These are phyloP conservation scores for Verbascum thapsus DNA, from an alignment of 257 asterid genomes.

Conservation along the genomic window DNA sequence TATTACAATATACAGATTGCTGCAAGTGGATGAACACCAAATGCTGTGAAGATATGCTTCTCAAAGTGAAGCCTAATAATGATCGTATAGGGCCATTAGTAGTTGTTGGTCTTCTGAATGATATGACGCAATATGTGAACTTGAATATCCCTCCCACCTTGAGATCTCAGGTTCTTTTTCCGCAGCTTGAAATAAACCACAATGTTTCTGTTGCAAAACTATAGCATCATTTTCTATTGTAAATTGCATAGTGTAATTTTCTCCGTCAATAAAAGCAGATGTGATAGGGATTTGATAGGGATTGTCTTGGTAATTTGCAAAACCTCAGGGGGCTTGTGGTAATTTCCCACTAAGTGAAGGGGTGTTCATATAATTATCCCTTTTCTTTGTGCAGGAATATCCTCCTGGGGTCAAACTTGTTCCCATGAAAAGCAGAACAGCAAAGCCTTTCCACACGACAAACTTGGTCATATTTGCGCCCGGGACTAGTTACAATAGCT, in stretches of 20 bases:
- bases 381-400: slow-evolving; percentile 62
- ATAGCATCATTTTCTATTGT: slow-evolving; percentile 20
- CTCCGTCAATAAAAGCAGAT: no score
- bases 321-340: no score
- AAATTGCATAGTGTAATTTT: no score
- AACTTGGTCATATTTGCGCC: slow-evolving; percentile 75
- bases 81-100: slow-evolving; percentile 80
- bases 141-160: slow-evolving; percentile 56
- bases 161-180: slow-evolving; percentile 62
- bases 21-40: slow-evolving; percentile 75
- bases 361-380: background rate
- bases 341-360: no score
- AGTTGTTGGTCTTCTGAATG: slow-evolving; percentile 67
- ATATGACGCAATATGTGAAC: slow-evolving; percentile 38
- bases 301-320: no score
- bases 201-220: background rate
- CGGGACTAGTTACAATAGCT: slow-evolving; percentile 30
- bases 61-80: slow-evolving; percentile 55
- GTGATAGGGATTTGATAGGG: no score
- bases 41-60: slow-evolving; percentile 56
- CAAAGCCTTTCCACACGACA: slow-evolving; percentile 80
- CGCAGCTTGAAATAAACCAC: background rate
- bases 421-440: slow-evolving; percentile 91
- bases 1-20: slow-evolving; percentile 44
- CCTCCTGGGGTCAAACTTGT: slow-evolving; percentile 82